Percentiles rank a stretch among this genome's conserved stretches.
Evolutionary conservation across 176 grass and related monocot species (phyloP).

Genomic region (Rhipidocladum racemiflorum): DNA sequence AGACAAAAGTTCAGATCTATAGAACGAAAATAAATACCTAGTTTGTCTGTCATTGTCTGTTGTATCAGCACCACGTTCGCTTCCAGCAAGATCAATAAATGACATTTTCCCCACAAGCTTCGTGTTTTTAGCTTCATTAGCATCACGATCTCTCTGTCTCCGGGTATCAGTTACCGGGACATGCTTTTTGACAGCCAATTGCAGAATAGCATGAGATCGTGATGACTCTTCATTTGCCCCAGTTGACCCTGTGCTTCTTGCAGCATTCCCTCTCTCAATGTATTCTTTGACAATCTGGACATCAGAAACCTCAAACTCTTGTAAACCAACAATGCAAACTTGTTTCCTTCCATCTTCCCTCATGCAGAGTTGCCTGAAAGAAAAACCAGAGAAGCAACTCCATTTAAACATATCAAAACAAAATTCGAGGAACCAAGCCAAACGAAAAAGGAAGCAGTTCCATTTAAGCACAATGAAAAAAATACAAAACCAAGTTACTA

Average conservation of each 20-base stretch:
- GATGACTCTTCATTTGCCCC: constrained; percentile 94
- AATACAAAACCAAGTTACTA: not conserved
- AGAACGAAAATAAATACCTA: constrained; percentile 36
- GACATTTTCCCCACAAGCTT: constrained; percentile 78
- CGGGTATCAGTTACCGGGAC: constrained; percentile 45
- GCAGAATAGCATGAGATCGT: constrained; percentile 84
- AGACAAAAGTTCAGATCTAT: not conserved
- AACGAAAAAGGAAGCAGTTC: not conserved
- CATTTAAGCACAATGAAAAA: constrained; percentile 8
- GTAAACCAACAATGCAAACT: constrained; percentile 85
- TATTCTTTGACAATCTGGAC: constrained; percentile 91
- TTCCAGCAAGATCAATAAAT: constrained; percentile 88
- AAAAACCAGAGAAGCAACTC: not conserved
- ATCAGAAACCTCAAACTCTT: constrained; percentile 90
- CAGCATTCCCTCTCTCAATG: constrained; percentile 80
- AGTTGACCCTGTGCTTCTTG: constrained; percentile 81
- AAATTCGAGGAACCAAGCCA: not conserved
- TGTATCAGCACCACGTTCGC: constrained; percentile 67
- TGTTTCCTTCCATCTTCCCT: constrained; percentile 94
- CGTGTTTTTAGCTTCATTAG: constrained; percentile 66
- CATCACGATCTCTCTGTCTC: constrained; percentile 65
- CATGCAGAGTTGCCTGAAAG: constrained; percentile 70
- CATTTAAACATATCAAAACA: constrained; percentile 6
- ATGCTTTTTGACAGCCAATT: constrained; percentile 83
- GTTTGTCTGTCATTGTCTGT: constrained; percentile 68